Base-by-base conservation (phyloP, 2,329 filamentous ascomycete genomes). In the Ceratocystis alfenasii region DNA sequence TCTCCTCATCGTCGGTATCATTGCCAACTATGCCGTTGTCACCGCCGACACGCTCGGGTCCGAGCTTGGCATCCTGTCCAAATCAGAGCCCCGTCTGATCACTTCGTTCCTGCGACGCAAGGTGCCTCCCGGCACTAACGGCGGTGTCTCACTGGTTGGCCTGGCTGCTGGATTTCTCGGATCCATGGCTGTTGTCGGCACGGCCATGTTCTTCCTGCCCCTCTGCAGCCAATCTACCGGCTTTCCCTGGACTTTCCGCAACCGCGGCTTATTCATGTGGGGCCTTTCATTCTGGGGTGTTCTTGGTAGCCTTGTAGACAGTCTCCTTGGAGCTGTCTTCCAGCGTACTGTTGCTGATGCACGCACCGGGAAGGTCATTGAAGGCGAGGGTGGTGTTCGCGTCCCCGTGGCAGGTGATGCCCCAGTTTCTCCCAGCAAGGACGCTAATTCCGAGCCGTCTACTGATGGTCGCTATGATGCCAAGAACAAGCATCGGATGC, bases 41-140 rank as follows among this genome's bases (percentile, higher is more conserved):
- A 86, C 90, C 22, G 90, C 93, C 62, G 94, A 99, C 74, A 99
- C 94, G 0, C 94, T 96, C 74, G 92, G 89, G 66, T 96, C 91
- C 10, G 94, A 99, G 77, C 85, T 99, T 22, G 94, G 94, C 15
- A 99, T 99, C 66, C 80, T 99, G 12, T 88, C 92, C 5, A 83
- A 81, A 67, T 81, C 81, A 28, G 78, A 83, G 57, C 94, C 94
- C 7, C 85, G 92, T 45, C 83, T 99, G 46, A 93, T 99, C 73
- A 96, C 90, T 3, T 92, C 89, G 15, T 84, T 82, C 17, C 85
- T 77, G 3, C 81, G 94, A 72, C 86, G 88, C 67, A 82, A 84
- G 69, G 94, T 97, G 0, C 92, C 94, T 0, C 87, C 84, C 1
- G 94, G 94, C 62, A 97, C 94, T 53, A 99, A 99, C 73, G 94